These are phyloP conservation scores for Candida argentea DNA, from an alignment of 805 yeast species.

Conservation along the genomic window DNA sequence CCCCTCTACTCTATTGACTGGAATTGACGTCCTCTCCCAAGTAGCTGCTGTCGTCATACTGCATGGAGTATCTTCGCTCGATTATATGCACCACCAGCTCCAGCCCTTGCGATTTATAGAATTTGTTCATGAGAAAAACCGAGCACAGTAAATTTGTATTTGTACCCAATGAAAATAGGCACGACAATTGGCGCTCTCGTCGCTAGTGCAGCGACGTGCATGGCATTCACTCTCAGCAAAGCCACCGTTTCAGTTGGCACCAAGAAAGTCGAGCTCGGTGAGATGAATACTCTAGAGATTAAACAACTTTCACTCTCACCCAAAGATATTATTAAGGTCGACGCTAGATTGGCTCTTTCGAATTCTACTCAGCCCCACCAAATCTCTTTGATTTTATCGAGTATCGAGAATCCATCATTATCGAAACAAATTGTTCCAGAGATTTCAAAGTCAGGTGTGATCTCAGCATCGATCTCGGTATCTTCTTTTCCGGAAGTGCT, in stretches of 20 bases:
- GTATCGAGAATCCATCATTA: slow-evolving; percentile 17
- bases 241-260: slow-evolving; percentile 21
- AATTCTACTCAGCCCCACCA: slow-evolving; percentile 34
- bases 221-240: slow-evolving; percentile 15
- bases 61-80: slow-evolving; percentile 10
- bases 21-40: too few species aligned
- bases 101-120: too few species aligned
- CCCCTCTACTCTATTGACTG: too few species aligned
- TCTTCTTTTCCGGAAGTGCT: slow-evolving; percentile 25
- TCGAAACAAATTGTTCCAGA: slow-evolving; percentile 23
- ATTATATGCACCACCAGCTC: too few species aligned
- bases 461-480: slow-evolving; percentile 17
- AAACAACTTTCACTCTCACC: slow-evolving; percentile 18
- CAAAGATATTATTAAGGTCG: slow-evolving; percentile 21
- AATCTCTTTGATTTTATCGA: slow-evolving; percentile 19
- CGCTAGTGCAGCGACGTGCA: too few species aligned
- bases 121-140: too few species aligned
- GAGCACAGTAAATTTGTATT: too few species aligned
- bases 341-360: slow-evolving; percentile 15
- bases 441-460: slow-evolving; percentile 10
- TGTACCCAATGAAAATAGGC: too few species aligned
- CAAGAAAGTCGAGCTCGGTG: slow-evolving; percentile 17
- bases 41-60: too few species aligned
- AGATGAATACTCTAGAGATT: slow-evolving; percentile 19
- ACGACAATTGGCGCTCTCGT: too few species aligned